phyloP scores from a whole-genome alignment of 129 eudicot genomes.

The Calendula officinalis region DNA sequence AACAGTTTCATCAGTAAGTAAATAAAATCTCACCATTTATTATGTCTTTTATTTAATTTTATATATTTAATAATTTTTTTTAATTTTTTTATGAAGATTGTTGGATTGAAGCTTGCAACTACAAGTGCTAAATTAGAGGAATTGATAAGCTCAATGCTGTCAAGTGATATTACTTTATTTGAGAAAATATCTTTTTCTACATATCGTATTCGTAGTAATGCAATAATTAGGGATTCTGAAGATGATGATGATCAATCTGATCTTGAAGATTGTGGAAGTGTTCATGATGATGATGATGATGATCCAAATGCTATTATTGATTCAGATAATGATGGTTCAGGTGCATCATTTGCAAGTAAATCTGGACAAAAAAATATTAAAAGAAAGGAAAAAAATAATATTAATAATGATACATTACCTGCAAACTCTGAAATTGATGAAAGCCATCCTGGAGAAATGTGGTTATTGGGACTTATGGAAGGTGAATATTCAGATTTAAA shows the following conservation, averaged over 20 bases:
- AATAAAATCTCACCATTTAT: background rate
- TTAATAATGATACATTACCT: slow-evolving; percentile 12
- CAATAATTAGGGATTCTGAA: slow-evolving; percentile 47
- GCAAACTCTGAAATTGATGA: slow-evolving; percentile 75
- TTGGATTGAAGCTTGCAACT: slow-evolving; percentile 58
- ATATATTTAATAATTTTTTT: slow-evolving; percentile 6
- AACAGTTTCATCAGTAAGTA: slow-evolving; percentile 61
- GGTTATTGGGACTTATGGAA: slow-evolving; percentile 88
- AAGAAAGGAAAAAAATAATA: slow-evolving; percentile 10
- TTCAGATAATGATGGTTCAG: slow-evolving; percentile 43
- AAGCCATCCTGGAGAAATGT: slow-evolving; percentile 84
- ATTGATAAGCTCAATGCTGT: slow-evolving; percentile 57
- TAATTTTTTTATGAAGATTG: slow-evolving; percentile 52
- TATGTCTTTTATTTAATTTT: slow-evolving; percentile 1
- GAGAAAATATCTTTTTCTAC: slow-evolving; percentile 76
- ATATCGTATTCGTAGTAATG: slow-evolving; percentile 66
- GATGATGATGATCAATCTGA: slow-evolving; percentile 58
- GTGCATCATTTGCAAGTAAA: slow-evolving; percentile 28
- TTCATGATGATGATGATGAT: slow-evolving; percentile 72
- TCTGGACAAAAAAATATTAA: slow-evolving; percentile 23
- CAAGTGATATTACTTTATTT: slow-evolving; percentile 91
- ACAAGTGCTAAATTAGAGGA: slow-evolving; percentile 47
- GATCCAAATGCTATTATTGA: slow-evolving; percentile 44
- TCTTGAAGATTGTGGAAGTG: slow-evolving; percentile 71
- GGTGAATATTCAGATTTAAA: slow-evolving; percentile 88